Evolutionary conservation across 208 protist species (phyloP), one percentile per base, ranked within the genome.

Genomic region (Zelonia costaricensis): DNA sequence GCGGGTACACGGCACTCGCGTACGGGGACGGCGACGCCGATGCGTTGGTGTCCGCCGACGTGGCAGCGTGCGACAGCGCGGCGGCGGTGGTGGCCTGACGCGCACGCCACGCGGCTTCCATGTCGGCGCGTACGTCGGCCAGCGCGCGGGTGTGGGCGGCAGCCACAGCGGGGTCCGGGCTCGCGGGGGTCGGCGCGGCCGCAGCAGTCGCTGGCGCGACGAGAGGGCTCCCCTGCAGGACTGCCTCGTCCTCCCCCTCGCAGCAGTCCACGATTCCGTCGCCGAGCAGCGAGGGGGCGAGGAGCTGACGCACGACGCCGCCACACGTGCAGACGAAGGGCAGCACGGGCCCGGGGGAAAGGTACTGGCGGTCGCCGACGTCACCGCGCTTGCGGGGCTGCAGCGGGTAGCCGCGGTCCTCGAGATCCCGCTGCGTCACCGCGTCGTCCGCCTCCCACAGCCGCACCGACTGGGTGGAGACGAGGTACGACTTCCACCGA

Each of bases 251-350:
- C 27, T 82, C 85, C 23, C 70, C 81, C 22, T 80, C 77, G 53
- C 80, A 85, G 61, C 87, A 94, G 73, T 94, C 84, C 4, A 91
- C 75, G 27, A 94, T 58, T 28, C 84, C 84, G 51, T 94, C 84
- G 4, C 62, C 75, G 10, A 94, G 54, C 30, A 78, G 66, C 16
- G 84, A 91, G 4, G 84, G 88, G n/a, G 88, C 48, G 16, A 91
- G 65, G 27, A 82, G 73, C 25, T 80, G 63, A 12, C 52, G 51
- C 44, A 66, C 66, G 16, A 35, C 35, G 25, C 48, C 36, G 27
- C 55, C 59, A 27, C 66, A 66, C 28, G 60, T 62, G 38, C 82
- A 90, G 12, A 52, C 20, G 49, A 91, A 77, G 18, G 76, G 84
- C 18, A 89, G 71, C n/a, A 85, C 74, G 13, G 76, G 76, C 15